Percentiles rank a stretch among this genome's conserved stretches.
These are phyloP conservation scores for Acanthamoeba healyi DNA, from an alignment of 208 protist species.

Conservation along the genomic window DNA sequence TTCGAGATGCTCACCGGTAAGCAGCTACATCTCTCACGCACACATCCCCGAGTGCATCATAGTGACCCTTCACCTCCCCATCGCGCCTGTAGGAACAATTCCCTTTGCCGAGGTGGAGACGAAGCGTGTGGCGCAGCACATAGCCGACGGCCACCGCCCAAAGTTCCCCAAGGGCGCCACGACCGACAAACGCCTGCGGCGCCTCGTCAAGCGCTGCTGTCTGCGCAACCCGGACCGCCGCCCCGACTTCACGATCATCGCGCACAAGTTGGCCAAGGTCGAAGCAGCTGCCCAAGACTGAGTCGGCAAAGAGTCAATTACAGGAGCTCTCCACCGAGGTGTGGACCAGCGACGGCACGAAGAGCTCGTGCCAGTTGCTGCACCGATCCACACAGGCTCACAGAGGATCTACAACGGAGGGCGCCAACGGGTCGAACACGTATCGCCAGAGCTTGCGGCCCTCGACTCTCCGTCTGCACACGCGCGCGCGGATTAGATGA, in stretches of 20 bases:
- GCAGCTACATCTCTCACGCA: background rate
- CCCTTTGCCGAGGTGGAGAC: background rate
- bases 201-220: conserved; percentile 3
- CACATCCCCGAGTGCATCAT: no score
- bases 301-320: no score
- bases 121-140: background rate
- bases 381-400: background rate
- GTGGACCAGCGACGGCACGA: no score
- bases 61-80: no score
- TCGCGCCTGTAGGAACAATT: background rate
- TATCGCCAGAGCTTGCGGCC: conserved; percentile 63
- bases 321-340: no score
- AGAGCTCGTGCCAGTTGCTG: background rate
- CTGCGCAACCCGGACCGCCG: background rate
- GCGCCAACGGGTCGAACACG: conserved; percentile 58
- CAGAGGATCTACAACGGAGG: background rate
- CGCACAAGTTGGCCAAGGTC: background rate
- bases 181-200: background rate
- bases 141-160: background rate
- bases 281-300: background rate
- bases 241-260: background rate
- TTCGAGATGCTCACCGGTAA: background rate
- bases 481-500: no score
- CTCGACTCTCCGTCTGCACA: conserved; percentile 10
- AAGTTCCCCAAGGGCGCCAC: background rate